Evolutionary conservation across 2,329 filamentous ascomycete genomes (phyloP).

Genomic region (Keithomyces neogunnii): DNA sequence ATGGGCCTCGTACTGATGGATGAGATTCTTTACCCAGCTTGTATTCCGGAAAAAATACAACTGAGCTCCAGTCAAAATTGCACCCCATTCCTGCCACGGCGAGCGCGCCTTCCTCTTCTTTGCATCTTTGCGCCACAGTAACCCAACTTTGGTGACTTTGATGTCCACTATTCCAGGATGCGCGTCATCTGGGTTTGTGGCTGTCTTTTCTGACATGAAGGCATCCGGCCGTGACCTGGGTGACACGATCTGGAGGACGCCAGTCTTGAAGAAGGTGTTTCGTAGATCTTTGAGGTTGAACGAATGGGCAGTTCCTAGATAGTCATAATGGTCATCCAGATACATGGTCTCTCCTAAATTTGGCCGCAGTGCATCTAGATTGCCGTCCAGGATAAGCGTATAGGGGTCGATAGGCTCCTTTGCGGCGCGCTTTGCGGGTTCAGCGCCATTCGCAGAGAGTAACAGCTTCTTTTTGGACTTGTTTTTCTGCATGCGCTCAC

Average conservation of each 20-base stretch:
- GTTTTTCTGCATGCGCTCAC: slow-evolving; percentile 61
- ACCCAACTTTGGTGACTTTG: slow-evolving; percentile 90
- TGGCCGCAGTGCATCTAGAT: slow-evolving; percentile 73
- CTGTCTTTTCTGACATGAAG: slow-evolving; percentile 82
- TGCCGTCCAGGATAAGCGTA: slow-evolving; percentile 83
- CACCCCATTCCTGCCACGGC: slow-evolving; percentile 98
- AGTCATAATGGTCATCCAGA: slow-evolving; percentile 85
- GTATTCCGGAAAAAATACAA: slow-evolving; percentile 95
- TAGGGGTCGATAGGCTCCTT: slow-evolving; percentile 94
- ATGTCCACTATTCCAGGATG: slow-evolving; percentile 94
- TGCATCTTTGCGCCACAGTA: slow-evolving; percentile 86
- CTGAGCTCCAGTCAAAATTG: slow-evolving; percentile 90
- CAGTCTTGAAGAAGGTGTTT: slow-evolving; percentile 83
- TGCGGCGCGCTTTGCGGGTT: slow-evolving; percentile 48
- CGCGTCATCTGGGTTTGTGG: slow-evolving; percentile 75
- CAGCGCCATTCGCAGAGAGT: slow-evolving; percentile 51
- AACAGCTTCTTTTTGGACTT: slow-evolving; percentile 65
- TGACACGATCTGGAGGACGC: slow-evolving; percentile 89
- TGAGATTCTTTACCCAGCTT: slow-evolving; percentile 82
- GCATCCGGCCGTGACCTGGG: slow-evolving; percentile 88
- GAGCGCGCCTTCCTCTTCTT: slow-evolving; percentile 93
- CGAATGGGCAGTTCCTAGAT: slow-evolving; percentile 65
- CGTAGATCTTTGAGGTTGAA: slow-evolving; percentile 78
- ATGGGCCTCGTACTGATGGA: slow-evolving; percentile 79
- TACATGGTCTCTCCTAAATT: slow-evolving; percentile 88